A percentile compares a stretch with the other conserved stretches of the same genome.
Conservation (phyloP, 164 flowering plant species). For the Berberis vulgaris region DNA sequence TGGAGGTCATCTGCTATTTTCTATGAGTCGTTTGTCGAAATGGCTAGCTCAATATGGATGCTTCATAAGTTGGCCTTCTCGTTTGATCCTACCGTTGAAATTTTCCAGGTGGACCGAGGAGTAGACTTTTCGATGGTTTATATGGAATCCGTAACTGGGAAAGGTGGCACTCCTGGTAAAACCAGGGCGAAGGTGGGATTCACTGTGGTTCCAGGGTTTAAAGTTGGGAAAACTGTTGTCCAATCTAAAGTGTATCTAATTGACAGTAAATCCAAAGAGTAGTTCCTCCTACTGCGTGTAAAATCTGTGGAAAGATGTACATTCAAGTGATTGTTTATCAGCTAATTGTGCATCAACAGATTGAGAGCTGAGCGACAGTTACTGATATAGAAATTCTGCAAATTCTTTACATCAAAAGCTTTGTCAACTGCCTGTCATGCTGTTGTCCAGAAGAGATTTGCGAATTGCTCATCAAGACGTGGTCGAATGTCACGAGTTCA, state of each 20-base stretch:
- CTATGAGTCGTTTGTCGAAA: conserved; percentile 64
- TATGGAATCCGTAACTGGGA: conserved; percentile 68
- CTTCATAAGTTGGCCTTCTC: conserved; percentile 79
- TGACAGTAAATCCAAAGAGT: conserved; percentile 22
- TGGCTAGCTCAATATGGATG: conserved; percentile 85
- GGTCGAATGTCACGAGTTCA: too few species aligned
- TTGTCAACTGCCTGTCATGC: too few species aligned
- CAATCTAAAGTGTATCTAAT: conserved; percentile 80
- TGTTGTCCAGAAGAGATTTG: too few species aligned
- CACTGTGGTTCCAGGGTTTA: conserved; percentile 89
- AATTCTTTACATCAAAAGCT: too few species aligned
- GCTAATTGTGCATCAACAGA: too few species aligned
- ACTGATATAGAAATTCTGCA: too few species aligned
- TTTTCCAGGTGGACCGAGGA: conserved; percentile 81
- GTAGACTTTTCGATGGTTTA: conserved; percentile 70
- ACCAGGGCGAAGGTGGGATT: conserved; percentile 61
- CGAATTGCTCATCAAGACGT: too few species aligned
- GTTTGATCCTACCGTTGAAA: conserved; percentile 65
- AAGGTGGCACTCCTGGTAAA: conserved; percentile 13
- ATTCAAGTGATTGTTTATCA: too few species aligned
- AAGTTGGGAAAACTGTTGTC: conserved; percentile 62
- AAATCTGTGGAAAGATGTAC: too few species aligned
- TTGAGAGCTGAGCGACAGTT: too few species aligned
- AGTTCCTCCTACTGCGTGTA: background rate
- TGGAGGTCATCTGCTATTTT: conserved; percentile 63